Percentiles rank a stretch among this genome's conserved stretches.
Conservation (phyloP, 202 grass and related monocot genomes). For the Schoenoplectus tabernaemontani region DNA sequence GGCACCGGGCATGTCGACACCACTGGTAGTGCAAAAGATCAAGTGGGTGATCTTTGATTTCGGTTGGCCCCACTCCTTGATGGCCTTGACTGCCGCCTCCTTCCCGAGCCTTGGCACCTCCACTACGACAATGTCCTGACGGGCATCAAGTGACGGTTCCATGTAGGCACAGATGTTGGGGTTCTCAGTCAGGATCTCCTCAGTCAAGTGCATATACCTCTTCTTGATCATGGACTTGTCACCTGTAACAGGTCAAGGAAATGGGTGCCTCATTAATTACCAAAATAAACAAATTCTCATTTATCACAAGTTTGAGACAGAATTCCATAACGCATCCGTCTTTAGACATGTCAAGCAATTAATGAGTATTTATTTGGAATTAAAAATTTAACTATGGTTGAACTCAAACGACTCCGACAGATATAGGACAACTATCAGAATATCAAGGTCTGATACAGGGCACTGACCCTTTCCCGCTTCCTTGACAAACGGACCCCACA, state of each 20-base stretch:
- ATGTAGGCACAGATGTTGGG: slow-evolving; percentile 19
- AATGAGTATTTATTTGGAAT: background rate
- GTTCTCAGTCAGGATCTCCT: slow-evolving; percentile 29
- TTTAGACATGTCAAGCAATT: background rate
- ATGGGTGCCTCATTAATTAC: background rate
- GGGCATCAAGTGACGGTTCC: slow-evolving; percentile 29
- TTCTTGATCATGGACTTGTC: slow-evolving; percentile 27
- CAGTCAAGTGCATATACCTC: slow-evolving; percentile 27
- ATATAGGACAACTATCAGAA: no score
- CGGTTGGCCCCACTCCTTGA: slow-evolving; percentile 47
- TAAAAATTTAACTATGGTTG: no score
- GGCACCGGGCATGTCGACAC: slow-evolving; percentile 32
- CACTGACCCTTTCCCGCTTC: no score
- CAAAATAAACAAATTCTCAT: background rate
- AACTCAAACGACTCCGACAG: no score
- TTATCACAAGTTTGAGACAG: background rate
- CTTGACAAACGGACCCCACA: no score
- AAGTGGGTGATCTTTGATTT: slow-evolving; percentile 44
- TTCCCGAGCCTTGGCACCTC: slow-evolving; percentile 41
- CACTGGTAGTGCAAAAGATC: slow-evolving; percentile 41
- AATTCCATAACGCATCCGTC: background rate
- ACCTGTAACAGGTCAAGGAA: background rate
- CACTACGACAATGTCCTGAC: slow-evolving; percentile 35
- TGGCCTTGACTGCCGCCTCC: slow-evolving; percentile 18
- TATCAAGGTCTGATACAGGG: no score